Base-by-base conservation (phyloP, 768 basidiomycete genomes). In the Pulveroboletus ravenelii region DNA sequence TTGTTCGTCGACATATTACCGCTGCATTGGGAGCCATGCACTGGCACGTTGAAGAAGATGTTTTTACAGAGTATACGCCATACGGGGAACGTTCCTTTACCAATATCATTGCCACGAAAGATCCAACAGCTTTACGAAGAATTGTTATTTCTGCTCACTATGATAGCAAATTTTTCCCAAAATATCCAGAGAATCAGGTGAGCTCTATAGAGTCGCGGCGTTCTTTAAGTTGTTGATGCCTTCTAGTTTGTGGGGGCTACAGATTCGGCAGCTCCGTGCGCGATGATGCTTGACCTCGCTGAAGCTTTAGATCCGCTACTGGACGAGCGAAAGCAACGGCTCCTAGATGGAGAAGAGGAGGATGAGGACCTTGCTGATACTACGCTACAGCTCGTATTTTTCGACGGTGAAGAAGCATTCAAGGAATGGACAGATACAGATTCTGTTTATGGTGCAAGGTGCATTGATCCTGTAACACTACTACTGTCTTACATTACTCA, bases 401-500 rank as follows among this genome's bases (percentile, higher is more conserved):
- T 99, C 51, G 96, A 99, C 61, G 96, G 96, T 3, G 96, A 99
- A 69, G 96, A 98, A 68, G 96, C 96, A 0, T 97, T 95, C 68
- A 75, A 81, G 41, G 74, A 80, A 25, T 99, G 95, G 95, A 92
- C 91, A 3, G 78, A 76, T 29, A 82, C 79, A 3, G 95, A 99
- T 68, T 94, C 91, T 1, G 84, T 92, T 38, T 99, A 99, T 64
- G 95, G 95, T n/a, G 86, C 95, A 36, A 82, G 90, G 94, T 92
- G 60, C 49, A 42, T 25, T 23, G 13, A 18, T 32, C 20, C 48
- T 14, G 9, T 13, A 14, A 10, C 10, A 17, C 31, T 12, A 2
- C 2, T 23, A 37, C 10, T 12, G n/a, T 47, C 8, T 18, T 47
- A 17, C 43, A 32, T 40, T 30, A 17, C 42, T 45, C 8, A 55